These are phyloP conservation scores for Mucor plumbeus DNA, from an alignment of 371 early-diverging fungal genomes.

Conservation along the genomic window DNA sequence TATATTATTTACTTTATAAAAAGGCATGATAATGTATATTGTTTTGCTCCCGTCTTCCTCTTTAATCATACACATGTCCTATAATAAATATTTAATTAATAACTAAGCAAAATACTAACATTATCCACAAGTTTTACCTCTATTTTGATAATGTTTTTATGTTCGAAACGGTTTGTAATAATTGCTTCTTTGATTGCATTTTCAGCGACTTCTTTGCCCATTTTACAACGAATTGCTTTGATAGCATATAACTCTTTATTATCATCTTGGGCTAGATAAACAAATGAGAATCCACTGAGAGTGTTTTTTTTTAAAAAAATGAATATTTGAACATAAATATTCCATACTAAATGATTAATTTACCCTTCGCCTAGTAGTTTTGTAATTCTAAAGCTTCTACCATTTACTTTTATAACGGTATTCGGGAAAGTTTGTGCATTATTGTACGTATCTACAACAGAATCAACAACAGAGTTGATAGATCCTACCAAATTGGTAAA, in stretches of 20 bases:
- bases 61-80: conserved; percentile 69
- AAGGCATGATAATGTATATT: conserved; percentile 71
- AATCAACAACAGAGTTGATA: conserved; percentile 23
- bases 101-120: not conserved
- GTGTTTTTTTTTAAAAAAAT: not conserved
- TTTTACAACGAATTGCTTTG: conserved; percentile 72
- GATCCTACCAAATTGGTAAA: conserved; percentile 23
- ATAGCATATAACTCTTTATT: conserved; percentile 63
- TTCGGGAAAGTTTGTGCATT: conserved; percentile 38
- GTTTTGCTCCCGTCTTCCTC: conserved; percentile 67
- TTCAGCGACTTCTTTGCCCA: conserved; percentile 61
- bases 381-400: conserved; percentile 61
- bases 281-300: conserved; percentile 75
- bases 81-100: not conserved
- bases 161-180: conserved; percentile 65
- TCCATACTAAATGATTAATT: not conserved
- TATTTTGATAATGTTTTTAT: conserved; percentile 72
- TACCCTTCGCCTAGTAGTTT: conserved; percentile 79
- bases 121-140: conserved; percentile 43
- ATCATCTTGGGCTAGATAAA: conserved; percentile 72
- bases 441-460: conserved; percentile 20
- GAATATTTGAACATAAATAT: not conserved
- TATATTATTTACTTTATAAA: conserved; percentile 55
- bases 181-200: conserved; percentile 73
- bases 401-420: conserved; percentile 61